Evolutionary conservation across 169 alveolate species (phyloP).

Genomic region (Ichthyophthirius multifiliis): DNA sequence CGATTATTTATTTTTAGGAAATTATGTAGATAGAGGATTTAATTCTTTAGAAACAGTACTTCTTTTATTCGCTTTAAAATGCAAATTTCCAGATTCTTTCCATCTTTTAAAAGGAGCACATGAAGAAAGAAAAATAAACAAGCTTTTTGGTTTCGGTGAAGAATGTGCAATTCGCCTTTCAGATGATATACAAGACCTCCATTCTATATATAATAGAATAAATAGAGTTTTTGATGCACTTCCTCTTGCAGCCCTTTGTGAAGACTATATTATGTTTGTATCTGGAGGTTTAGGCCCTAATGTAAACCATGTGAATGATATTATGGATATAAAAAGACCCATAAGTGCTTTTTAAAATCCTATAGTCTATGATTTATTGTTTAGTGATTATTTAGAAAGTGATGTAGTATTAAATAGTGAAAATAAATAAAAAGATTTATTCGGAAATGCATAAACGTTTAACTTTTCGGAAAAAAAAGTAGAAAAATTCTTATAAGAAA

Average conservation of each 20-base stretch:
- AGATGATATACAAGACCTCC: slow-evolving; percentile 93
- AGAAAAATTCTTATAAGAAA: slow-evolving; percentile 76
- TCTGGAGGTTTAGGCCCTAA: slow-evolving; percentile 99
- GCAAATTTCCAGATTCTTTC: slow-evolving; percentile 72
- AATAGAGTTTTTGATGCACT: slow-evolving; percentile 96
- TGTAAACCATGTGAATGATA: slow-evolving; percentile 87
- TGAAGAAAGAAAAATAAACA: slow-evolving; percentile 70
- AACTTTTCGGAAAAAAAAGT: slow-evolving; percentile 56
- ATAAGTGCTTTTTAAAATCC: slow-evolving; percentile 38
- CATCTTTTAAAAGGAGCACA: slow-evolving; percentile 77
- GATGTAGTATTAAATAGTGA: not conserved
- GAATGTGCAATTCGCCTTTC: slow-evolving; percentile 59
- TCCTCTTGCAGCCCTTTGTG: slow-evolving; percentile 98
- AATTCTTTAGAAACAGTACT: slow-evolving; percentile 64
- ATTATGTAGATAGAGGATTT: slow-evolving; percentile 73
- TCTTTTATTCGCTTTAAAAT: slow-evolving; percentile 66
- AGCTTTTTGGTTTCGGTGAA: slow-evolving; percentile 63
- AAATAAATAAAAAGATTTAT: slow-evolving; percentile 22
- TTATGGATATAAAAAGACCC: slow-evolving; percentile 91
- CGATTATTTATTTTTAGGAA: slow-evolving; percentile 77
- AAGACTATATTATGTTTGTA: slow-evolving; percentile 95
- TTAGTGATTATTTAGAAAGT: slow-evolving; percentile 21
- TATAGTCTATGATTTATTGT: slow-evolving; percentile 16
- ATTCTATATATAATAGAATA: slow-evolving; percentile 91
- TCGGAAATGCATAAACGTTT: not conserved